Base-by-base conservation (phyloP, 345 rosid species). In the Brassica cretica region DNA sequence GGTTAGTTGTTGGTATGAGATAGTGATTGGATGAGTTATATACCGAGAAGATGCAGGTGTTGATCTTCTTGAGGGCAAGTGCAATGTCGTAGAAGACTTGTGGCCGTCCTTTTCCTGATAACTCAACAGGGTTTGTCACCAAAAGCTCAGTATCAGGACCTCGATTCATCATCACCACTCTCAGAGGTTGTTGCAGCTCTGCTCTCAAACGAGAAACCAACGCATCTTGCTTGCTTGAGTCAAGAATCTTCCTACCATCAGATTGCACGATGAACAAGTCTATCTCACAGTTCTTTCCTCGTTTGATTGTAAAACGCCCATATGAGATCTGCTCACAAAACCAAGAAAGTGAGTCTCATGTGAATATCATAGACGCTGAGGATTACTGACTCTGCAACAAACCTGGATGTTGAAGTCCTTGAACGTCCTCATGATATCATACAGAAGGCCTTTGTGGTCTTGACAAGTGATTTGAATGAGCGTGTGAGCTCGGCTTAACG, bases 341-440 rank as follows among this genome's bases (percentile, higher is more conserved):
- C 1, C 3, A 2, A 56, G 6, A 63, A 33, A 44, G 2, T 16
- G 11, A 58, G 8, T 30, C 73, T 0, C n/a, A 46, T 71, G 64
- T 12, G 0, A 64, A 66, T 58, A 39, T 10, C 1, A 33, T 21
- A 6, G 6, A 74, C 6, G 1, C 8, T 3, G 35, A 73, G 8
- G 15, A 24, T 53, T 66, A 8, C 2, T 0, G 58, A 53, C 15
- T 1, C 8, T 83, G 32, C 63, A 10, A 78, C 65, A 41, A 83
- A 94, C 98, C 98, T 94, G 91, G 73, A 93, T 89, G 79, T 90
- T 92, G 79, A 86, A 95, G 80, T 95, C 99, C 82, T 95, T 95
- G 70, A 95, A 85, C 55, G 97, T 95, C 79, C 99, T 87, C 98
- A 91, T 90, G 71, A 93, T 86, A 83, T 95, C 99, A 18, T 88